A percentile compares a stretch with the other conserved stretches of the same genome.
Evolutionary conservation across 1,284 basidiomycete species (phyloP).

Genomic region (Anthracocystis panici-leucophaei): DNA sequence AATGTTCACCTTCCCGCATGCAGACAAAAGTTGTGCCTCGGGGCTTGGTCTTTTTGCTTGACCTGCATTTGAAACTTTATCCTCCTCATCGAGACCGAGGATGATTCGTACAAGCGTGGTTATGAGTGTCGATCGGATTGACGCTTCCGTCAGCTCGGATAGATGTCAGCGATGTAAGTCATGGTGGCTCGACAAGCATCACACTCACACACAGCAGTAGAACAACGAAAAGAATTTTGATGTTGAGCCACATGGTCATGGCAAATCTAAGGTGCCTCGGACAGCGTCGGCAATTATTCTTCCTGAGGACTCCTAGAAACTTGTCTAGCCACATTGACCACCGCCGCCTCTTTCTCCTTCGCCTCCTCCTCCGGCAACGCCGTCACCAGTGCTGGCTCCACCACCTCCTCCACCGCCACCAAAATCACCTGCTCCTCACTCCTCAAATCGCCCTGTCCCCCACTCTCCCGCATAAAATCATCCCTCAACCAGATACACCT

Average conservation of each 20-base stretch:
- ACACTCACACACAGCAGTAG: no score
- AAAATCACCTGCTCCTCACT: conserved; percentile 31
- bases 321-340: conserved; percentile 4
- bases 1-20: background rate
- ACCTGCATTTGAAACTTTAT: no score
- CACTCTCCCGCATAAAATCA: conserved; percentile 29
- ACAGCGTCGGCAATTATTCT: conserved; percentile 19
- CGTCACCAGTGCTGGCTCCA: conserved; percentile 1
- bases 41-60: background rate
- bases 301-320: conserved; percentile 12
- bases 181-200: no score
- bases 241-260: background rate
- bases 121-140: no score
- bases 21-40: background rate
- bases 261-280: conserved; percentile 8
- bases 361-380: background rate
- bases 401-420: background rate
- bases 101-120: background rate
- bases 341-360: conserved; percentile 1
- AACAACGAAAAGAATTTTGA: background rate
- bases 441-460: conserved; percentile 31
- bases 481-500: conserved; percentile 36
- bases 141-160: no score
- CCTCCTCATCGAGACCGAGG: no score
- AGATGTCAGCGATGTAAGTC: no score